Evolutionary conservation across 2,329 filamentous ascomycete species (phyloP).

Genomic region (Aspergillus cejpii): DNA sequence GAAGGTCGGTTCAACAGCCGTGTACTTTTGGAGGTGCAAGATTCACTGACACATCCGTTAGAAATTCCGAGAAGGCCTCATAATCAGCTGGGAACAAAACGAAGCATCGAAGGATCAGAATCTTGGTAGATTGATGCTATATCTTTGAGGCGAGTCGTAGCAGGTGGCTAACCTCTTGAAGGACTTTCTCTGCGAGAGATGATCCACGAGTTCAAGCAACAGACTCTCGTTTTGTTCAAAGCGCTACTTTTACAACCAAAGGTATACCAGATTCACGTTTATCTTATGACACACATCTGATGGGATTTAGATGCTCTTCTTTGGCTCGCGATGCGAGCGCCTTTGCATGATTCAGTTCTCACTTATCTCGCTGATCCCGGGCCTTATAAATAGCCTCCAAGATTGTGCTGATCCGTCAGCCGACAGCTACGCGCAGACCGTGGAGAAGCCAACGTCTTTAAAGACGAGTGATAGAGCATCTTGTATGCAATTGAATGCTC

Average conservation of each 20-base stretch:
- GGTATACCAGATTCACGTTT: conserved; percentile 45
- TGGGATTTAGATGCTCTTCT: conserved; percentile 79
- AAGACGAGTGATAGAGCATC: conserved; percentile 88
- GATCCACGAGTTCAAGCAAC: conserved; percentile 88
- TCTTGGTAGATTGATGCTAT: conserved; percentile 56
- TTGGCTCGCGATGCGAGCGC: conserved; percentile 89
- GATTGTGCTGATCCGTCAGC: conserved; percentile 94
- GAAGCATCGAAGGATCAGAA: conserved; percentile 77
- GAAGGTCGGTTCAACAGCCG: conserved; percentile 41
- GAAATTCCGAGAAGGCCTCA: conserved; percentile 84
- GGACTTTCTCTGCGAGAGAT: conserved; percentile 75
- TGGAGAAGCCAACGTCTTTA: conserved; percentile 72
- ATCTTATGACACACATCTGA: conserved; percentile 11
- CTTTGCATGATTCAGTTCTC: conserved; percentile 99
- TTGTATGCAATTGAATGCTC: conserved; percentile 36
- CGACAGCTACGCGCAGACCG: conserved; percentile 68
- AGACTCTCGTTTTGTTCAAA: conserved; percentile 90
- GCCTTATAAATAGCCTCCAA: conserved; percentile 81
- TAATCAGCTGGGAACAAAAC: conserved; percentile 51
- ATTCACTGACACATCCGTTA: conserved; percentile 31
- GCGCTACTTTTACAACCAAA: conserved; percentile 90
- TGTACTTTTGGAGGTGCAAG: background rate
- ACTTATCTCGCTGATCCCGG: conserved; percentile 88
- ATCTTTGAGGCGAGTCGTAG: background rate
- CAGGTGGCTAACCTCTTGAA: conserved; percentile 23